Base-by-base conservation (phyloP, 352 stramenopile species). In the Phytopythium mirpurense region DNA sequence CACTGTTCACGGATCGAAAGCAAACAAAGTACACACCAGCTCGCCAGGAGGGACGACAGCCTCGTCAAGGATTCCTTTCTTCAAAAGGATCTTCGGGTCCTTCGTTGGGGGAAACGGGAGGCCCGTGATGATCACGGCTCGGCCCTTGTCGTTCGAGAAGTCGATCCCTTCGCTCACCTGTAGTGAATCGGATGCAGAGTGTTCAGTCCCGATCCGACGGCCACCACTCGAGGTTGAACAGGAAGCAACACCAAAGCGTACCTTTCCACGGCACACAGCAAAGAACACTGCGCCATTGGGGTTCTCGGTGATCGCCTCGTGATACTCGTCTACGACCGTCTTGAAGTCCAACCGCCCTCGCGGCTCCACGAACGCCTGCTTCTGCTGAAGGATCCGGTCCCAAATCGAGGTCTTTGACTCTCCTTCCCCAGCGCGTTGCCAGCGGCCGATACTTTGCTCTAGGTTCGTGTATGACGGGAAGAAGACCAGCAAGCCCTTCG, bases 401-500 rank as follows among this genome's bases (percentile, higher is more conserved):
- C 84, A 94, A 64, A 94, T 90, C 2, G 78, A 85, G 15, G 56
- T 54, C n/a, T 59, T 65, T 21, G 70, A 69, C 14, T 85, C 71
- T 7, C 62, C 69, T 12, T 59, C 52, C 8, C 66, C 60, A 23
- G 70, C 62, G 7, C 62, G 67, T 46, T 82, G 67, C 93, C 92
- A 98, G 23, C 74, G 62, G 9, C 74, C 63, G 15, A 97, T 67
- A 35, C 72, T 92, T 42, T 89, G 68, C 61, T 98, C 76, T 68
- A 99, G 86, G 49, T 98, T 95, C n/a, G 74, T 78, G 57, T 99
- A 99, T 40, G 93, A 99, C n/a, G 97, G 97, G 59, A 99, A 99
- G 68, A 99, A 99, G 0, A 99, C 85, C 18, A 99, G 85, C 48
- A 99, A 73, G 4, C 97, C 97, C 45, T 96, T 96, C 4, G 97